These are phyloP conservation scores for Colletotrichum gloeosporioides DNA, from an alignment of 2,329 filamentous ascomycete species.

Conservation along the genomic window DNA sequence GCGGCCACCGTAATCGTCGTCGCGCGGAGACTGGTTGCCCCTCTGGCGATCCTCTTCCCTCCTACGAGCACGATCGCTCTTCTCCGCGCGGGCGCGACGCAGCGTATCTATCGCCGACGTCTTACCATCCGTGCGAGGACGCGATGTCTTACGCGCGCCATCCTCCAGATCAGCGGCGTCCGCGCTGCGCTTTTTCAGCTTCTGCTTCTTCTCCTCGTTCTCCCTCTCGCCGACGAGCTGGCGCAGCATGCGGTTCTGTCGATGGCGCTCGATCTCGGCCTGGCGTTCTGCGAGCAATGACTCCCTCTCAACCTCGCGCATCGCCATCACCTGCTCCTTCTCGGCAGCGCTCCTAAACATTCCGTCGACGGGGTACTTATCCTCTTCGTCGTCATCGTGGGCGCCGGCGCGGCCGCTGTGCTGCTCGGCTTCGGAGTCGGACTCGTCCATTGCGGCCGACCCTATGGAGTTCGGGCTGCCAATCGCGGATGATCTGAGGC, in stretches of 20 bases:
- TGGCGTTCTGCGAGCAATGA: constrained; percentile 87
- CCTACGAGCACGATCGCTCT: constrained; percentile 67
- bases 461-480: constrained; percentile 76
- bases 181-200: constrained; percentile 79
- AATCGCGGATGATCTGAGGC: constrained; percentile 68
- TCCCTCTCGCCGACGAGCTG: constrained; percentile 74
- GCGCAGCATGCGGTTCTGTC: constrained; percentile 82
- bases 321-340: constrained; percentile 78
- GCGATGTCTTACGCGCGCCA: constrained; percentile 73
- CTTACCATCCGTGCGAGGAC: constrained; percentile 73
- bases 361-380: constrained; percentile 86
- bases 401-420: constrained; percentile 38
- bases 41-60: constrained; percentile 65
- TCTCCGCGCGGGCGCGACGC: constrained; percentile 66
- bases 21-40: constrained; percentile 48
- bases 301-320: constrained; percentile 92
- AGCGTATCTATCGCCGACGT: constrained; percentile 76
- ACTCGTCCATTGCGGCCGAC: constrained; percentile 90
- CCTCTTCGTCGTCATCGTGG: constrained; percentile 60
- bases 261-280: constrained; percentile 79
- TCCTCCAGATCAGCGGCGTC: constrained; percentile 81
- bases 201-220: constrained; percentile 65
- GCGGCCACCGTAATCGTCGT: constrained; percentile 64
- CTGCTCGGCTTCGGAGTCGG: constrained; percentile 66
- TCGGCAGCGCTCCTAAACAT: constrained; percentile 78